Conservation (phyloP, 176 grass and related monocot genomes). For the Carex scoparia region DNA sequence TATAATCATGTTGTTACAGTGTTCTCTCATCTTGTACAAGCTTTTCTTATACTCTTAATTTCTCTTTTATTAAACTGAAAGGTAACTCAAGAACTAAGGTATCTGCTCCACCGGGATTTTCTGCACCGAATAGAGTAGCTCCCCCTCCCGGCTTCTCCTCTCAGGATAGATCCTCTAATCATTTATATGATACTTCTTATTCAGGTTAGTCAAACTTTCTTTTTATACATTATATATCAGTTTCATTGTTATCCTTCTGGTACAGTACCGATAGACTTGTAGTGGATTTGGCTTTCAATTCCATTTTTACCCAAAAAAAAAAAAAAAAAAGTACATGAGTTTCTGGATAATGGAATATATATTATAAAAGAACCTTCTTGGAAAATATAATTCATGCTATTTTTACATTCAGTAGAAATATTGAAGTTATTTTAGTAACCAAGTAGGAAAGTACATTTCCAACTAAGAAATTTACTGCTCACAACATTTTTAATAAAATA, state of each 20-base stretch:
- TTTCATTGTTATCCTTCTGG: not conserved
- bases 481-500: not conserved
- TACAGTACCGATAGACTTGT: no score
- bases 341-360: not conserved
- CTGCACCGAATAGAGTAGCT: constrained; percentile 20
- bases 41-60: constrained; percentile 3
- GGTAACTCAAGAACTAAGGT: constrained; percentile 45
- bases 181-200: constrained; percentile 29
- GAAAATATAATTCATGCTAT: not conserved
- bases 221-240: not conserved
- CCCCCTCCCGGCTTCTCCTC: constrained; percentile 40
- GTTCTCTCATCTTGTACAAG: not conserved
- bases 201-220: constrained; percentile 24
- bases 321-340: not conserved
- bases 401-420: not conserved
- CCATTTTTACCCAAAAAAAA: not conserved
- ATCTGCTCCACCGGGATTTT: constrained; percentile 33
- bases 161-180: constrained; percentile 32
- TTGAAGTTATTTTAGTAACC: not conserved
- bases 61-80: constrained; percentile 1
- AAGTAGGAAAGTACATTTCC: not conserved
- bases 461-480: no score
- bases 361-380: not conserved
- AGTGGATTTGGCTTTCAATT: not conserved
- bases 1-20: not conserved